Conservation (phyloP, 352 stramenopile genomes). For the Globisporangium splendens region DNA sequence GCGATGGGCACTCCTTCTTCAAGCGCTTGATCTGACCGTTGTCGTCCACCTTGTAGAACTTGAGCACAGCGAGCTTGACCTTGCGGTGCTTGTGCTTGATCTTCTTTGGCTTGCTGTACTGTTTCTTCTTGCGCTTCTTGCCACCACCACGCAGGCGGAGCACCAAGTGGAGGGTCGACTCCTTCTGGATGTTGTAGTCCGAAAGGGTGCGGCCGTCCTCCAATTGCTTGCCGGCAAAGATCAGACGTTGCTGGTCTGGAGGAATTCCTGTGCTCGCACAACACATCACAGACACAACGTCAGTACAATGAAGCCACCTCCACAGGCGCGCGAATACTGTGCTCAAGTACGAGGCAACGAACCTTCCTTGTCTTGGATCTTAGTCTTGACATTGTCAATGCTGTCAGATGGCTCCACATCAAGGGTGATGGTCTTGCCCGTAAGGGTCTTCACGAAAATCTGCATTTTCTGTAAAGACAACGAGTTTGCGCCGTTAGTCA, state of each 20-base stretch:
- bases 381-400: slow-evolving; percentile 99
- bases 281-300: neutral
- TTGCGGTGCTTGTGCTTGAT: slow-evolving; percentile 96
- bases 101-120: slow-evolving; percentile 99
- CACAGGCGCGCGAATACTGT: too few species aligned
- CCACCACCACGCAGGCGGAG: slow-evolving; percentile 94
- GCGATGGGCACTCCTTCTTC: slow-evolving; percentile 96
- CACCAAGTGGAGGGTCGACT: slow-evolving; percentile 98
- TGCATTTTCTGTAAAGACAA: slow-evolving; percentile 78
- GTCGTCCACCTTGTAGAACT: slow-evolving; percentile 97
- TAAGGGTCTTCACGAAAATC: slow-evolving; percentile 95
- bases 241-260: slow-evolving; percentile 99
- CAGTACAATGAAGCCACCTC: neutral
- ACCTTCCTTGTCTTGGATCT: slow-evolving; percentile 99
- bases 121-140: slow-evolving; percentile 99
- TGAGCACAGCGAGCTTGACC: slow-evolving; percentile 96
- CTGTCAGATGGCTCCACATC: slow-evolving; percentile 99
- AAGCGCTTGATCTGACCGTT: slow-evolving; percentile 96
- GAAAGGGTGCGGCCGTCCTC: slow-evolving; percentile 92
- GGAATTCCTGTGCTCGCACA: slow-evolving; percentile 85
- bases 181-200: slow-evolving; percentile 97
- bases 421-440: slow-evolving; percentile 99
- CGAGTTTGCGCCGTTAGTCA: slow-evolving; percentile 8
- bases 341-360: slow-evolving; percentile 9
- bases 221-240: slow-evolving; percentile 99